Conservation (phyloP, 1,139 yeast species). For the Saccharomyces hybrid region DNA sequence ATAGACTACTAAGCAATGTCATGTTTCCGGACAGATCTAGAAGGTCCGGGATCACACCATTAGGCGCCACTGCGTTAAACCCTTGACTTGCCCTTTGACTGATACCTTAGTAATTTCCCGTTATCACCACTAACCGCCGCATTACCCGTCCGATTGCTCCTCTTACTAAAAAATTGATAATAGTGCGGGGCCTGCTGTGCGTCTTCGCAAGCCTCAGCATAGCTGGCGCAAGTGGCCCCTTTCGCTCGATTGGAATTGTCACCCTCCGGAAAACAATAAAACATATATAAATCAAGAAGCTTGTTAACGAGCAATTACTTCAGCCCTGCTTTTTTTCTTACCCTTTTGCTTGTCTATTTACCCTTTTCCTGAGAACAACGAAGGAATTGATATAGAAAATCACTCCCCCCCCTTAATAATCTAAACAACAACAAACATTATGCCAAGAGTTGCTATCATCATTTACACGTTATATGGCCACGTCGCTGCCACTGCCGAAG, state of each 20-base stretch:
- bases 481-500: conserved; percentile 58
- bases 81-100: background rate
- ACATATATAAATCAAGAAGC: background rate
- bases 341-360: background rate
- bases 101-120: background rate
- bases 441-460: conserved; percentile 44
- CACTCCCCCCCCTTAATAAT: background rate
- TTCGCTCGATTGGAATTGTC: background rate
- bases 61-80: background rate
- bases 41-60: background rate
- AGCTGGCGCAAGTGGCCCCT: background rate
- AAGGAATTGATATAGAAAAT: background rate
- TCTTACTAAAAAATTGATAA: background rate
- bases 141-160: background rate
- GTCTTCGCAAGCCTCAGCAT: background rate
- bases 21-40: background rate
- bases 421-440: conserved; percentile 5
- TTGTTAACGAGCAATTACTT: background rate
- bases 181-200: background rate
- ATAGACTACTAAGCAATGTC: background rate
- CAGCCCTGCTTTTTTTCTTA: background rate
- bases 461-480: conserved; percentile 83
- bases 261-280: background rate
- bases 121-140: background rate
- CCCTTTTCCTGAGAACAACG: background rate